Percentiles rank a stretch among this genome's conserved stretches.
phyloP scores from a whole-genome alignment of 75 land plant species.

The Pseudotsuga menziesii region DNA sequence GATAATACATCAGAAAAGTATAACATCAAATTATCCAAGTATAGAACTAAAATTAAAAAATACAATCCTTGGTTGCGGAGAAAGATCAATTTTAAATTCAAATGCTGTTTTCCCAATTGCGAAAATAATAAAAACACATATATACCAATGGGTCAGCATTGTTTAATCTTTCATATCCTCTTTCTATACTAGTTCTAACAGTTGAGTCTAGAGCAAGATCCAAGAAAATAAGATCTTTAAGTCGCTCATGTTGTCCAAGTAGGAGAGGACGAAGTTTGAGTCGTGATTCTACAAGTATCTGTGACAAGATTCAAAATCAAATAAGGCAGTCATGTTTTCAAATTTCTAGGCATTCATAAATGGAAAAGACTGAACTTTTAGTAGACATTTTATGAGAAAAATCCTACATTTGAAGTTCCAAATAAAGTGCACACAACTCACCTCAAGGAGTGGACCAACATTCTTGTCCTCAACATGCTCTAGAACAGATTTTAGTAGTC shows the following conservation, averaged over 20 bases:
- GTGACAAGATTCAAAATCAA: background rate
- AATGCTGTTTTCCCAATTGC: background rate
- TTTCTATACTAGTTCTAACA: conserved; percentile 56
- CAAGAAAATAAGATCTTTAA: conserved; percentile 52
- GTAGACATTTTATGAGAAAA: background rate
- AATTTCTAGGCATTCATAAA: background rate
- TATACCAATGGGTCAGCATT: conserved; percentile 37
- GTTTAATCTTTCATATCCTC: conserved; percentile 33
- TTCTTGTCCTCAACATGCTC: conserved; percentile 51
- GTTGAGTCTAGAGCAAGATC: conserved; percentile 64
- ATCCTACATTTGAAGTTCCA: background rate
- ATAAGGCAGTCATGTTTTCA: background rate
- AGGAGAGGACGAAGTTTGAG: conserved; percentile 35
- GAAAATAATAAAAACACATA: background rate
- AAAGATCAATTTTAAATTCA: background rate
- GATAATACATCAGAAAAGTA: background rate
- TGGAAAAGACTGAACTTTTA: background rate
- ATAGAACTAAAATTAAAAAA: background rate
- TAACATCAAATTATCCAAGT: conserved; percentile 1
- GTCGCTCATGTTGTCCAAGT: conserved; percentile 26
- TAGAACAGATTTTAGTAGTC: conserved; percentile 27
- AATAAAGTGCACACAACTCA: conserved; percentile 1
- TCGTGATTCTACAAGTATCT: conserved; percentile 44
- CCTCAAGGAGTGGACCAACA: conserved; percentile 41
- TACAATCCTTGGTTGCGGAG: background rate